These are phyloP conservation scores for Thalassiosira delicatula DNA, from an alignment of 352 stramenopile genomes.

Conservation along the genomic window DNA sequence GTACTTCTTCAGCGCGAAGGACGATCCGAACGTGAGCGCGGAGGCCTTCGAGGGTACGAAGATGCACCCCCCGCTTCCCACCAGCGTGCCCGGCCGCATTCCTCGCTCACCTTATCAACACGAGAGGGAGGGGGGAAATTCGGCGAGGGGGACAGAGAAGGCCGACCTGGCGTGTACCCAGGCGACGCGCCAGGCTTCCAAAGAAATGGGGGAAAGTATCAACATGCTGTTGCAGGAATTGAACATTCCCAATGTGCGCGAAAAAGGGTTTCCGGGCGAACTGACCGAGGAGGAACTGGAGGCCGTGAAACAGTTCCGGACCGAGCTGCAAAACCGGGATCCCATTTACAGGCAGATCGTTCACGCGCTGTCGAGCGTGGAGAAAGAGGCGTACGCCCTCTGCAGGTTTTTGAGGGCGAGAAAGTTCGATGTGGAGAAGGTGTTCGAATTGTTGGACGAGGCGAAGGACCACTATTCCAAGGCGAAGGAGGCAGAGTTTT, in stretches of 20 bases:
- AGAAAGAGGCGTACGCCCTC: conserved; percentile 66
- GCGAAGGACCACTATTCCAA: conserved; percentile 52
- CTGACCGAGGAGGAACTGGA: conserved; percentile 53
- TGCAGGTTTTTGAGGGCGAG: conserved; percentile 64
- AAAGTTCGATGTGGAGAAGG: conserved; percentile 62
- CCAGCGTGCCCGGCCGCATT: conserved; percentile 15
- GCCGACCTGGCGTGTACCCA: conserved; percentile 35
- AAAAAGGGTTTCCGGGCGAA: conserved; percentile 60
- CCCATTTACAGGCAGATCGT: conserved; percentile 59
- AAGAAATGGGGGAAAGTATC: conserved; percentile 35
- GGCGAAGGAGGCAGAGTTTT: conserved; percentile 67
- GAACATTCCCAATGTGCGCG: conserved; percentile 29
- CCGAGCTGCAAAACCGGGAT: conserved; percentile 35
- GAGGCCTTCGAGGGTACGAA: conserved; percentile 46
- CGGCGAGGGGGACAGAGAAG: conserved; percentile 18
- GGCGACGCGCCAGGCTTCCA: conserved; percentile 1
- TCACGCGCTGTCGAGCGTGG: conserved; percentile 26
- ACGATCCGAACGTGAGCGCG: conserved; percentile 15
- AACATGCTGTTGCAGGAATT: conserved; percentile 49
- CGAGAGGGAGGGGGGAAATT: conserved; percentile 1
- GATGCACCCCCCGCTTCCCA: conserved; percentile 40
- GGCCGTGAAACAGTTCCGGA: conserved; percentile 31
- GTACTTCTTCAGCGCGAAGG: conserved; percentile 38
- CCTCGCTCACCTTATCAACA: conserved; percentile 42
- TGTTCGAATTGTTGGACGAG: conserved; percentile 63